Base-by-base conservation (phyloP, 2,329 filamentous ascomycete species). In the Pseudodiploospora longispora region DNA sequence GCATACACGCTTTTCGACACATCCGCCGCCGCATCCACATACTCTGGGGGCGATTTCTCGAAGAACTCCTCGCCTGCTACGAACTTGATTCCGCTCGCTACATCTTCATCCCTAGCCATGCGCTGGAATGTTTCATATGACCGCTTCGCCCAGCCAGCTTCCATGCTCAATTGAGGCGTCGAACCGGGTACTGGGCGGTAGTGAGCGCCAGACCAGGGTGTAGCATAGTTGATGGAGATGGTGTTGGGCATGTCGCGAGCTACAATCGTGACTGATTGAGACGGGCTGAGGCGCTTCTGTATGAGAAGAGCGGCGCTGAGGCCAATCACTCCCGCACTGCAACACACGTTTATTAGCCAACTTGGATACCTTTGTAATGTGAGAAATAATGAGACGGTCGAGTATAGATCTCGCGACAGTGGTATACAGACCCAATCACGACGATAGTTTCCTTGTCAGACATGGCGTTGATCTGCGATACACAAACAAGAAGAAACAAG, bases 181-280 rank as follows among this genome's bases (percentile, higher is more conserved):
- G 59, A 6, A 53, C 55, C 33, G 2, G 64, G 63, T 6, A 72
- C 62, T 56, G 64, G 70, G 40, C 70, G 65, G 56, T 72, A 73
- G 52, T 75, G 70, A 2, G 72, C 71, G 19, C 72, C 72, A 41
- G 62, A 71, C 71, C 71, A 75, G 5, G 69, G 67, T 27, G 72
- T 74, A n/a, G 71, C 67, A 55, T 66, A 75, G 59, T 75, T 68
- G 54, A 74, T 69, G 44, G 66, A 59, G 1, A 59, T 48, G 7
- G 70, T 66, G n/a, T 55, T 58, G 7, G 71, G 71, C 39, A 75
- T 69, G 55, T 74, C 68, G 32, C 59, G 62, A 19, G 71, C 70
- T 3, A 75, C 50, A 39, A 75, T 64, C 12, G 65, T 66, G 9
- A 74, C 66, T 10, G 62, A 57, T 34, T 61, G 52, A 34, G 32